Base-by-base conservation (phyloP, 2,329 filamentous ascomycete genomes). In the Gaeumannomyces tritici region DNA sequence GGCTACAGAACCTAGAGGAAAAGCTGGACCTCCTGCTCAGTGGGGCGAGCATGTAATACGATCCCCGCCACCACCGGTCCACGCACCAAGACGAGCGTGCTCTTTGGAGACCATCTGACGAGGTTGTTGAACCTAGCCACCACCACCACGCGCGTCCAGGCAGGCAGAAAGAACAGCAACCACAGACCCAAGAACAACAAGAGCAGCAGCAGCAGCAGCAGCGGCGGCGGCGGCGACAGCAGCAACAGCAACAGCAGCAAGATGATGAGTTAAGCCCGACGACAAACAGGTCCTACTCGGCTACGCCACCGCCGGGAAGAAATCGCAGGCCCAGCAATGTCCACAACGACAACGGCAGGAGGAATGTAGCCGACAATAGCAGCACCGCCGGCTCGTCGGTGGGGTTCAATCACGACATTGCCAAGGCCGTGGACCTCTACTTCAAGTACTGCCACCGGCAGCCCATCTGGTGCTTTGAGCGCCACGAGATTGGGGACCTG, bases 21-120 rank as follows among this genome's bases (percentile, higher is more conserved):
- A 82, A 82, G 68, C 74, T 82, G 58, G 79, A 82, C 69, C 75
- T 77, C 63, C 72, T 82, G 61, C 70, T 82, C 26, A 80, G 72
- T 59, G 77, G 78, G 62, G 59, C 59, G 59, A 75, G 70, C 63
- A 68, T 71, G 72, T 75, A 71, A 65, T 62, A 64, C 61, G 59
- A 60, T 28, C 59, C 59, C 42, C 54, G 59, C 28, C 59, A 60
- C 27, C 35, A 60, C 27, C 27, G 42, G 31, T n/a, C 59, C 26
- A 35, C 31, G 59, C 59, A 42, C 57, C n/a, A 60, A 26, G 13
- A 60, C 26, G 33, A 31, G 28, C 12, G 35, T 42, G 59, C 35
- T 60, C 59, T 54, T 54, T 54, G 59, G 42, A 60, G 59, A 60
- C 59, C 59, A 60, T 60, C 59, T 60, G 59, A 60, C 59, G 35